Evolutionary conservation across 768 basidiomycete species (phyloP), one percentile per base, ranked within the genome.

Genomic region (Termitomyces sp.): DNA sequence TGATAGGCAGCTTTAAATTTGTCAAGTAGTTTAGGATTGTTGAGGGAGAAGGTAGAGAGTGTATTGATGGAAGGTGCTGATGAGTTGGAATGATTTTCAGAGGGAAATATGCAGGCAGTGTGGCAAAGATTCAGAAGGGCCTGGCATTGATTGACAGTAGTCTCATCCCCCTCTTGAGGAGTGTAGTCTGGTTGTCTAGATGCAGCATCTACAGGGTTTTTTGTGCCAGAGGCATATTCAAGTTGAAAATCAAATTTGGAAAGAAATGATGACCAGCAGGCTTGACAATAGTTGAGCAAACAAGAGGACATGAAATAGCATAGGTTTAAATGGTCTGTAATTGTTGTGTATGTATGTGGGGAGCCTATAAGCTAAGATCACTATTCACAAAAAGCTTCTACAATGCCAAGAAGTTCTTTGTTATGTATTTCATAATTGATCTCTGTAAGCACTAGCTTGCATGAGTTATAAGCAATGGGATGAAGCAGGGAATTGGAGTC

Each of bases 271-370:
- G 77, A 64, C 82, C 82, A 84, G 9, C 73, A 66, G 0, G 76
- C 80, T 69, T 84, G 84, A 0, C 76, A 68, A 29, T 72, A 70
- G 60, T 75, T 83, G 1, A 84, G 73, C 4, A 77, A 62, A 6
- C 71, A 68, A n/a, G 76, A 65, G 8, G 71, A 63, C 60, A 71
- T 73, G 63, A 83, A 84, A 60, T 82, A 83, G 37, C 71, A 66
- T 6, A 83, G 76, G 51, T 83, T 81, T 55, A 76, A 71, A 59
- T 79, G 74, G 60, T 79, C 68, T 2, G 60, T 72, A 45, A 68
- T 61, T 42, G 65, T 68, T 9, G 65, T 59, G 11, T 60, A 60
- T 20, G 20, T 20, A 20, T 20, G 20, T 5, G 58, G 49, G 5
- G 72, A 68, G 3, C 77, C 70, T 9, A 73, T 62, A 25, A 74